A percentile compares a stretch with the other conserved stretches of the same genome.
phyloP scores from a whole-genome alignment of 106 monocot species.

The Dactylorhiza incarnata region DNA sequence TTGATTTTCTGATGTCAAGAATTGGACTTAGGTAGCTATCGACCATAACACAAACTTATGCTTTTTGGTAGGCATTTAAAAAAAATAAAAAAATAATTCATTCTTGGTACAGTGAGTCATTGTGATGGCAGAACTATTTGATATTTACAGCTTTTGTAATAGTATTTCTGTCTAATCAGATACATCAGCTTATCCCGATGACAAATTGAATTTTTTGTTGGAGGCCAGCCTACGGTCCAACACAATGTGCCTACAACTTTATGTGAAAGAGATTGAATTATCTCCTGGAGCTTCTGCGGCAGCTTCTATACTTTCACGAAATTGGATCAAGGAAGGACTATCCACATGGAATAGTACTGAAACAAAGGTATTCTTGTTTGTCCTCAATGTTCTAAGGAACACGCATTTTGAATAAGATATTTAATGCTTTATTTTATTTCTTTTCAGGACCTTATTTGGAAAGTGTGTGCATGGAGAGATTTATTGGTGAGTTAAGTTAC shows the following conservation, averaged over 20 bases:
- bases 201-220: conserved; percentile 49
- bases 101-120: neutral
- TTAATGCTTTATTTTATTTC: conserved; percentile 9
- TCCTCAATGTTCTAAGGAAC: neutral
- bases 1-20: too few species aligned
- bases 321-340: conserved; percentile 41
- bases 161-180: conserved; percentile 31
- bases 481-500: conserved; percentile 63
- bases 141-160: conserved; percentile 13
- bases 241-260: conserved; percentile 78
- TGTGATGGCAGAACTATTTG: neutral
- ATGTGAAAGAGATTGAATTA: conserved; percentile 67
- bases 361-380: conserved; percentile 33
- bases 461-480: conserved; percentile 88
- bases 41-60: neutral
- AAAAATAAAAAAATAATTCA: neutral
- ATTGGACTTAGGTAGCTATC: too few species aligned
- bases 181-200: conserved; percentile 53
- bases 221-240: conserved; percentile 82
- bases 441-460: conserved; percentile 75
- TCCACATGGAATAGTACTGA: conserved; percentile 22
- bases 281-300: conserved; percentile 72
- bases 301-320: conserved; percentile 58
- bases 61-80: neutral
- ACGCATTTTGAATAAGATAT: neutral